Evolutionary conservation across 345 rosid species (phyloP).

Genomic region (Physaria fendleri): DNA sequence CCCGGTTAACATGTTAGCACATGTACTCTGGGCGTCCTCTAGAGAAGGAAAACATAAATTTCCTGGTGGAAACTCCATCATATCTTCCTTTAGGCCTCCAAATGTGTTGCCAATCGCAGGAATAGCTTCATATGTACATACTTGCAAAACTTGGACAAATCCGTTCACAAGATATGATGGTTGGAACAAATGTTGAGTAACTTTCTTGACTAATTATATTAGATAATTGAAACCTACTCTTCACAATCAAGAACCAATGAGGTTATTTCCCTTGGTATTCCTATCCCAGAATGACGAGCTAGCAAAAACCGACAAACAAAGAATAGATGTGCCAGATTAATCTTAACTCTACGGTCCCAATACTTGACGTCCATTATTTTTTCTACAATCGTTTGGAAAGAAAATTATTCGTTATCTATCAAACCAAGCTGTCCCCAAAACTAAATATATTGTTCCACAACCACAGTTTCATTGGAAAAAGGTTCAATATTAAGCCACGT

Average conservation of each 20-base stretch:
- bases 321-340: background rate
- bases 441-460: background rate
- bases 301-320: background rate
- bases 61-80: too few relatives aligned
- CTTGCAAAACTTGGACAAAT: constrained; percentile 2
- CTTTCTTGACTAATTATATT: too few relatives aligned
- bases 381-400: background rate
- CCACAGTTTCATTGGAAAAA: background rate
- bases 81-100: too few relatives aligned
- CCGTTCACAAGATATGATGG: background rate
- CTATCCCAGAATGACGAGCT: background rate
- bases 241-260: too few relatives aligned
- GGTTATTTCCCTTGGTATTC: background rate
- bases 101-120: background rate
- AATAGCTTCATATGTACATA: background rate
- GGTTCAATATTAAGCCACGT: background rate
- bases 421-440: background rate
- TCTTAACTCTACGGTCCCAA: background rate
- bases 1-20: too few relatives aligned
- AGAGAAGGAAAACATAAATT: too few relatives aligned
- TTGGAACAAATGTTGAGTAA: background rate
- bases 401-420: background rate
- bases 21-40: too few relatives aligned
- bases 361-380: background rate
- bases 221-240: too few relatives aligned